phyloP scores from a whole-genome alignment of 2,329 filamentous ascomycete genomes.

The Exserohilum turcica region DNA sequence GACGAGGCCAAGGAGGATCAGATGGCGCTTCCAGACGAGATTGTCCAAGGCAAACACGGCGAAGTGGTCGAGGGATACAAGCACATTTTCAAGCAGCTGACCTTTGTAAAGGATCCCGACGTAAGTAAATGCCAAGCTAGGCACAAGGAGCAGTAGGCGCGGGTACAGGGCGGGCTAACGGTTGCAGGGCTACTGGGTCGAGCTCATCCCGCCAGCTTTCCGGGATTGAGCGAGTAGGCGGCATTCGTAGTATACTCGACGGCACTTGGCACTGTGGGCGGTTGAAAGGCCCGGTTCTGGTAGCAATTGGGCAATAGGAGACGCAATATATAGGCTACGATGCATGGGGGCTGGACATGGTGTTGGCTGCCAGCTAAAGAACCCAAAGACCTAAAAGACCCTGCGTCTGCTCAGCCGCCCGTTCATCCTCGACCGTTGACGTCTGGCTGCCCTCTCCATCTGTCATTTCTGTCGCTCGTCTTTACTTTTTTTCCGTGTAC shows the following conservation, averaged over 20 bases:
- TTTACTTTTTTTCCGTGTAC: too few species aligned
- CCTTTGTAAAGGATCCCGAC: slow-evolving; percentile 45
- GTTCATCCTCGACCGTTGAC: background rate
- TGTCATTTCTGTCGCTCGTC: too few species aligned
- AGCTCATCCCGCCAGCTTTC: slow-evolving; percentile 36
- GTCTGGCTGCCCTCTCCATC: too few species aligned
- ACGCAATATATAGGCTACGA: too few species aligned
- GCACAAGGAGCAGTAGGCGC: background rate
- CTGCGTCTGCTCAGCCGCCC: background rate
- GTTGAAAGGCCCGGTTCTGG: too few species aligned
- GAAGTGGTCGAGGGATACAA: slow-evolving; percentile 36
- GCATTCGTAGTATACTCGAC: background rate
- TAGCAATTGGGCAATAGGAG: too few species aligned
- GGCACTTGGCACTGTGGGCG: background rate
- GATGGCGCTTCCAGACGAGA: slow-evolving; percentile 31
- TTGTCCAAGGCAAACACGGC: slow-evolving; percentile 22
- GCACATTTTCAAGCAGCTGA: slow-evolving; percentile 38
- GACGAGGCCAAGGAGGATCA: slow-evolving; percentile 29
- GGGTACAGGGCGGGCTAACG: slow-evolving; percentile 8
- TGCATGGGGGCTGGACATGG: too few species aligned
- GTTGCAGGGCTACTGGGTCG: slow-evolving; percentile 39
- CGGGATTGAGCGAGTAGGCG: background rate
- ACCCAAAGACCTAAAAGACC: background rate
- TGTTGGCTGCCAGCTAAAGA: background rate
- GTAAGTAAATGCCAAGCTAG: slow-evolving; percentile 22